A percentile compares a stretch with the other conserved stretches of the same genome.
Evolutionary conservation across 2,329 filamentous ascomycete species (phyloP).

Genomic region (Beauveria sp.): DNA sequence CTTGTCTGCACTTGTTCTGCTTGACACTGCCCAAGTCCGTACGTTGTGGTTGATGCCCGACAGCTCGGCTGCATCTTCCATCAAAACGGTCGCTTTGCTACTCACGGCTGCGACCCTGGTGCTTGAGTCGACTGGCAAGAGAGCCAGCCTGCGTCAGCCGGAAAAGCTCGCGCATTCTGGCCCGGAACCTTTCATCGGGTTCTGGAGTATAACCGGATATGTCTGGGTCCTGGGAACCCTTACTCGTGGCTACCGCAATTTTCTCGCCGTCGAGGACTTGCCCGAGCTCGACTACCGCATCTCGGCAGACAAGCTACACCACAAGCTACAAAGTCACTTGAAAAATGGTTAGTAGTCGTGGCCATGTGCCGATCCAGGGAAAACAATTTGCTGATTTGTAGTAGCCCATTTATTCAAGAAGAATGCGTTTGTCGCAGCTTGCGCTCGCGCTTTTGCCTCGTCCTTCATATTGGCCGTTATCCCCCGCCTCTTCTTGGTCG

Average conservation of each 20-base stretch:
- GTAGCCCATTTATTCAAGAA: conserved; percentile 4
- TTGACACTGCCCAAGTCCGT: conserved; percentile 31
- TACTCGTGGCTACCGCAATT: conserved; percentile 23
- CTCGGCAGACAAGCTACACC: background rate
- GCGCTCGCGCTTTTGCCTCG: conserved; percentile 8
- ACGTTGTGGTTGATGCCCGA: conserved; percentile 27
- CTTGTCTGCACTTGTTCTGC: conserved; percentile 30
- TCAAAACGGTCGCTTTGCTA: conserved; percentile 24
- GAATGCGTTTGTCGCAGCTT: conserved; percentile 12
- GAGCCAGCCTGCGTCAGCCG: background rate
- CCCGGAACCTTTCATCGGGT: conserved; percentile 16
- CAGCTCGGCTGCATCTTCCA: conserved; percentile 16
- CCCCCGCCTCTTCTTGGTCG: conserved; percentile 22
- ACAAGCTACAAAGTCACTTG: conserved; percentile 4
- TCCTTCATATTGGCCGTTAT: conserved; percentile 17
- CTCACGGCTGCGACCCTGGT: conserved; percentile 27
- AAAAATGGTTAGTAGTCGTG: background rate
- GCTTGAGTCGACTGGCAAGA: conserved; percentile 23
- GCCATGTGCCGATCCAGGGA: too few species aligned
- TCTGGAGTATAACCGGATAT: conserved; percentile 19
- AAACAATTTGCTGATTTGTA: background rate
- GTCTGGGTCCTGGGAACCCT: conserved; percentile 23
- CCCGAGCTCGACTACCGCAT: conserved; percentile 17
- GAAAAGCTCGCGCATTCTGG: conserved; percentile 1
- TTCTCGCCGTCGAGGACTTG: conserved; percentile 25